Base-by-base conservation (phyloP, 2,329 filamentous ascomycete species). In the Clonostachys chloroleuca region DNA sequence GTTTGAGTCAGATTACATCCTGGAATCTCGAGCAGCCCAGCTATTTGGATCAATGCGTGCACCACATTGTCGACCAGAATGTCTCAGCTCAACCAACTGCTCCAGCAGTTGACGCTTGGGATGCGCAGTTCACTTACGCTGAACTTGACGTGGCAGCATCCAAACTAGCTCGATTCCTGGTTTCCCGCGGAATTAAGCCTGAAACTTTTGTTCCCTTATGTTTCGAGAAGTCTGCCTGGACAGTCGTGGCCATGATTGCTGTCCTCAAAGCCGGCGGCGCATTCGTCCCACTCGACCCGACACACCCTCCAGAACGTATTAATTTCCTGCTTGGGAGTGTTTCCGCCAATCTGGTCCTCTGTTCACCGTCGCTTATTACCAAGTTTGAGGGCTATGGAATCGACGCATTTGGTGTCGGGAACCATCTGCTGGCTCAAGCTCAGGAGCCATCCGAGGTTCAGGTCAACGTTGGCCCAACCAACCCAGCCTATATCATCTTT, bases 161-260 rank as follows among this genome's bases (percentile, higher is more conserved):
- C 8, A 47, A 1, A 12, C 52, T 45, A 40, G 56, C 39, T 42
- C 40, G 51, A 7, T 52, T 56, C 13, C 34, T 59, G 14, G 17
- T 34, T 9, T 42, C 42, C 9, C n/a, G 51, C 8, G 51, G 58
- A 18, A 48, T 64, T 16, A 42, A 49, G 10, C 51, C 51, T 1
- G 62, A 57, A 36, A 46, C 44, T 1, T 34, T 57, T 1, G 58
- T 67, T 5, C 63, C 62, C 0, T 48, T 69, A 13, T 61, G 57
- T 40, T 67, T 68, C 40, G 60, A 66, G 16, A 70, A 69, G 52
- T 67, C 64, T 5, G 55, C 52, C 35, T 69, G 61, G 60, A 54
- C 56, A 1, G 45, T 58, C n/a, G 54, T 67, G 3, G 58, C 60
- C 1, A 60, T 66, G 49, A 44, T 69, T 13, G 62, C 52, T 7